phyloP scores from a whole-genome alignment of 805 yeast genomes.

The Candida sakaeoensis region DNA sequence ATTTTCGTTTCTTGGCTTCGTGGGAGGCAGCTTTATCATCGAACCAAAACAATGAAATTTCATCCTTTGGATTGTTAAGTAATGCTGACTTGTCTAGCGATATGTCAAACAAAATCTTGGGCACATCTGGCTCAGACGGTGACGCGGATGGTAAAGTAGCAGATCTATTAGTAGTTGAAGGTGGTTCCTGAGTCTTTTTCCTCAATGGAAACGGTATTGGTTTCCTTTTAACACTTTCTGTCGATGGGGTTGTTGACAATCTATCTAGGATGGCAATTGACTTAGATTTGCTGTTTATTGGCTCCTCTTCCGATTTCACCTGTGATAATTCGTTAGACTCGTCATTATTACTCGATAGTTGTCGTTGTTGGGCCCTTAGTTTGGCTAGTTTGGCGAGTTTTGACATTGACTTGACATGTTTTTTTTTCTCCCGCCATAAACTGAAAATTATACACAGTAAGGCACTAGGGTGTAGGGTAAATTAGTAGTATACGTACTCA shows the following conservation, averaged over 20 bases:
- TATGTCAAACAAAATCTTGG: slow-evolving; percentile 6
- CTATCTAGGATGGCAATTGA: slow-evolving; percentile 19
- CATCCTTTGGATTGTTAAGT: slow-evolving; percentile 11
- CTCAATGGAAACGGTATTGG: not conserved
- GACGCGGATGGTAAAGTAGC: too few relatives aligned
- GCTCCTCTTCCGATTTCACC: slow-evolving; percentile 13
- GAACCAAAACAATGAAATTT: slow-evolving; percentile 16
- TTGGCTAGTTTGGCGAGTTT: slow-evolving; percentile 25
- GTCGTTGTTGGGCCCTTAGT: slow-evolving; percentile 15
- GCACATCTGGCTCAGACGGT: not conserved
- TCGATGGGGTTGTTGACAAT: slow-evolving; percentile 5
- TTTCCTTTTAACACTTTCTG: slow-evolving; percentile 3
- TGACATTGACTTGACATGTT: slow-evolving; percentile 12
- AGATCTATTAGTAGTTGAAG: not conserved
- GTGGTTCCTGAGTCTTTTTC: slow-evolving; percentile 1
- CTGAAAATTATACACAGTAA: too few relatives aligned
- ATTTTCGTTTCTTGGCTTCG: slow-evolving; percentile 19
- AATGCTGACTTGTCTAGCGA: slow-evolving; percentile 10
- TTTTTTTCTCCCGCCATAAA: slow-evolving; percentile 3
- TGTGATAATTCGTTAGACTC: slow-evolving; percentile 43
- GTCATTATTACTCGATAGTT: not conserved
- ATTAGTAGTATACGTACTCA: slow-evolving; percentile 55
- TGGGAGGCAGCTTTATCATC: slow-evolving; percentile 5
- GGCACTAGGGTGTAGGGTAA: too few relatives aligned
- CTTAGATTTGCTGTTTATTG: slow-evolving; percentile 7